A percentile compares a stretch with the other conserved stretches of the same genome.
Conservation (phyloP, 257 asterid genomes). For the Fraxinus quadrangulata region DNA sequence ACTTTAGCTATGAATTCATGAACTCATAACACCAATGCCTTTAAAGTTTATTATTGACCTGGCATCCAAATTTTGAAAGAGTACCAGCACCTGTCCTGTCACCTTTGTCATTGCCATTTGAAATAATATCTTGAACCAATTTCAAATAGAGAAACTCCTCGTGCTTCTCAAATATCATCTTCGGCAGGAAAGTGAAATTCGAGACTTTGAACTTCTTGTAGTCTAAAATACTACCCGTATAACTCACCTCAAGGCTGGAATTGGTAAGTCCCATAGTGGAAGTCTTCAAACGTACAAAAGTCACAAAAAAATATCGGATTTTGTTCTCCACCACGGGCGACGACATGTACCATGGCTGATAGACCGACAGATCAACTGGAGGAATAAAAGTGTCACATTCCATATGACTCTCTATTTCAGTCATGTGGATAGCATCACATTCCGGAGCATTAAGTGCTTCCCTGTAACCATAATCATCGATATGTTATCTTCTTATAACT, state of each 20-base stretch:
- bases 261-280: constrained; percentile 19
- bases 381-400: constrained; percentile 93
- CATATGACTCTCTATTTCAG: constrained; percentile 63
- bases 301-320: constrained; percentile 54
- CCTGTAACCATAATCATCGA: constrained; percentile 47
- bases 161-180: constrained; percentile 72
- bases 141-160: constrained; percentile 81
- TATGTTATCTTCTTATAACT: constrained; percentile 8
- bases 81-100: constrained; percentile 97
- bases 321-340: constrained; percentile 63
- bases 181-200: constrained; percentile 69
- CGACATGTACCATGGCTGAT: constrained; percentile 90
- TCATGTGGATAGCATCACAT: constrained; percentile 86
- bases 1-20: not conserved
- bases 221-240: constrained; percentile 28
- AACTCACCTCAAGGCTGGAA: constrained; percentile 23
- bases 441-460: constrained; percentile 75
- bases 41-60: constrained; percentile 47
- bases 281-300: constrained; percentile 67
- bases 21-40: not conserved
- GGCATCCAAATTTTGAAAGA: constrained; percentile 89
- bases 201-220: constrained; percentile 43
- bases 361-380: constrained; percentile 61
- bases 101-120: constrained; percentile 68
- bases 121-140: constrained; percentile 81